Evolutionary conservation across 306 rosid genomes (phyloP), one percentile per base, ranked within the genome.

Genomic region (Cucumis hystrix): DNA sequence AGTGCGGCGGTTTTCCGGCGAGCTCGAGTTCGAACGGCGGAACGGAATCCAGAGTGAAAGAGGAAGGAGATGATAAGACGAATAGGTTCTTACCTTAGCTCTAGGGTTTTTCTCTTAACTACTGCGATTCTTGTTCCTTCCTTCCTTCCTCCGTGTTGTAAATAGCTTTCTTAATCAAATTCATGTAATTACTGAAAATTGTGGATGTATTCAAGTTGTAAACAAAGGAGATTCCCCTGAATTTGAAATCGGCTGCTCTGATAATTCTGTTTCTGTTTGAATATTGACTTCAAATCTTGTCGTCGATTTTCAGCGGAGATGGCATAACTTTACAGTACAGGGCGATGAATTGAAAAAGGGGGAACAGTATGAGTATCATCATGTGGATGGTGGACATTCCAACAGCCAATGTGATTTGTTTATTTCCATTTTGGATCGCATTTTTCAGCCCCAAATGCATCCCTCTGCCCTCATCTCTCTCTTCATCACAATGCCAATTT

Each of bases 1-100:
- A 86, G 88, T 90, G 96, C 79, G 94, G 91, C 17, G 92, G 91
- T 9, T 74, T 86, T 21, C 87, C 93, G 6, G 84, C 84, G 2
- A 82, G 79, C 79, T 79, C 92, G 1, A 82, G 81, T 80, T 49
- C 75, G 33, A 21, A 52, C 55, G 49, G 86, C 63, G 79, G 55
- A n/a, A 47, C 77, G 11, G 89, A 89, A 40, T 77, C 81, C 20
- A 82, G 86, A 81, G 45, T 86, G 28, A 91, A 89, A 83, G 81
- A 78, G 52, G 81, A 80, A 77, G 86, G 82, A 77, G 86, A 83
- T 28, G 87, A 84, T 57, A 77, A 85, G 72, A 73, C 23, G 16
- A 83, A 83, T 80, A 79, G 89, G 76, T 91, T 89, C 83, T 83
- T 91, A 47, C 91, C 92, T 43, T 91, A 88, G 76, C 56, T 49